Percentiles rank a stretch among this genome's conserved stretches.
Evolutionary conservation across 1,139 yeast genomes (phyloP).

Genomic region (Hansenula anomala): DNA sequence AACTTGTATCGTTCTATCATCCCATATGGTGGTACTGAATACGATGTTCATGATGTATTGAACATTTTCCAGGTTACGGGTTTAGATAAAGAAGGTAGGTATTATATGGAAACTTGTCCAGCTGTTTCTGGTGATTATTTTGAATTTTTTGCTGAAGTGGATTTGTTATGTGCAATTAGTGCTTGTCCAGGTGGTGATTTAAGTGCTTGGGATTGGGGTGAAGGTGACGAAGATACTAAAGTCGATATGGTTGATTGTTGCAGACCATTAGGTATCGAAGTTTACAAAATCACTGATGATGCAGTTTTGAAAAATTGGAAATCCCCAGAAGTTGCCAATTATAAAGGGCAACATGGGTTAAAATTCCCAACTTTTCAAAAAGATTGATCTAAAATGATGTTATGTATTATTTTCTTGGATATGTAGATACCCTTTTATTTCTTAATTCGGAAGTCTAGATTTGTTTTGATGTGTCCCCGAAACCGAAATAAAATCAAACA

Average conservation of each 20-base stretch:
- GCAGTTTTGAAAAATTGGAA: constrained; percentile 43
- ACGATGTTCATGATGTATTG: constrained; percentile 64
- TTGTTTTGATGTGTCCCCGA: background rate
- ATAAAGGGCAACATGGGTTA: constrained; percentile 55
- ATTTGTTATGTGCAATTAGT: constrained; percentile 57
- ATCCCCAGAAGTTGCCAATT: constrained; percentile 44
- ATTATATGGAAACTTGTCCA: constrained; percentile 69
- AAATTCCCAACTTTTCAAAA: constrained; percentile 20
- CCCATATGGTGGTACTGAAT: constrained; percentile 58
- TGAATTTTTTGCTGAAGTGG: constrained; percentile 65
- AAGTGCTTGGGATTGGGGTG: constrained; percentile 72
- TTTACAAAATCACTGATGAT: constrained; percentile 46
- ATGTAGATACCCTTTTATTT: background rate
- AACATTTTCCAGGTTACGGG: constrained; percentile 72
- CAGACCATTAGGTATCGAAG: constrained; percentile 59
- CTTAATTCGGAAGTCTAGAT: background rate
- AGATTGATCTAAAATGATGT: background rate
- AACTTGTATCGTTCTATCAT: constrained; percentile 54
- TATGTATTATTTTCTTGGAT: too few species aligned
- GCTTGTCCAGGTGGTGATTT: constrained; percentile 74
- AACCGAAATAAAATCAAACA: constrained; percentile 8
- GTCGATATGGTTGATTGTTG: constrained; percentile 59
- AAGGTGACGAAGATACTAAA: constrained; percentile 38
- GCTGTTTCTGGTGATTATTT: constrained; percentile 54
- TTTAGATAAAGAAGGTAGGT: constrained; percentile 57